Evolutionary conservation across 2,329 filamentous ascomycete species (phyloP).

Genomic region (Sclerotiophoma versabilis): DNA sequence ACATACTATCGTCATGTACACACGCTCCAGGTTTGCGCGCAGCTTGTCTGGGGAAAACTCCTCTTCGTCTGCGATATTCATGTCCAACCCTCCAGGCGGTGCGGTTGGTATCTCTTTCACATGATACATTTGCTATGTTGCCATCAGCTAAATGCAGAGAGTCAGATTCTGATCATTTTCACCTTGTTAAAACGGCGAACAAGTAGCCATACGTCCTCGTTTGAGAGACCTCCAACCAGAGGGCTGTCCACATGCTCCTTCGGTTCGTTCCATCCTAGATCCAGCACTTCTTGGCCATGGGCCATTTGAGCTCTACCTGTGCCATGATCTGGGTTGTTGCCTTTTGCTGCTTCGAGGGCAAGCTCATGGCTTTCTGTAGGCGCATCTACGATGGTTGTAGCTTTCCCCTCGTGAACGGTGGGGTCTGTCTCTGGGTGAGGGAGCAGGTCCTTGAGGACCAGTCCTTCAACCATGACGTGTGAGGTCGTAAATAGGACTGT

Average conservation of each 20-base stretch:
- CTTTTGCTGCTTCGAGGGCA: slow-evolving; percentile 50
- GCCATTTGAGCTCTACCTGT: slow-evolving; percentile 53
- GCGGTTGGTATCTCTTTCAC: slow-evolving; percentile 71
- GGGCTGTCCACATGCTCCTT: slow-evolving; percentile 63
- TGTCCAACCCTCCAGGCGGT: slow-evolving; percentile 73
- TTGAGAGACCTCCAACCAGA: slow-evolving; percentile 71
- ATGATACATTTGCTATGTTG: slow-evolving; percentile 66
- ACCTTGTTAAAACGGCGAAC: slow-evolving; percentile 78
- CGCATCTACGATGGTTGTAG: slow-evolving; percentile 48
- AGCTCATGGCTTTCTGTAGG: slow-evolving; percentile 58
- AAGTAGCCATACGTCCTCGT: slow-evolving; percentile 77
- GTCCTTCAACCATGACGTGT: slow-evolving; percentile 33
- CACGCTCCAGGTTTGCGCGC: slow-evolving; percentile 75
- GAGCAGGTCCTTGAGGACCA: slow-evolving; percentile 48
- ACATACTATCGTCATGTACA: slow-evolving; percentile 77
- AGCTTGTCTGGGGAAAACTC: slow-evolving; percentile 87
- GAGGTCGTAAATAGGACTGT: background rate
- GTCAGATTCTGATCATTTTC: slow-evolving; percentile 1
- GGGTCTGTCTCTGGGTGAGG: slow-evolving; percentile 45
- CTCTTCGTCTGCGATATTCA: slow-evolving; percentile 82
- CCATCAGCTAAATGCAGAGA: slow-evolving; percentile 27
- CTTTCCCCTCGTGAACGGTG: slow-evolving; percentile 35
- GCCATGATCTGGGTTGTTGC: slow-evolving; percentile 51
- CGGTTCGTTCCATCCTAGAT: slow-evolving; percentile 74
- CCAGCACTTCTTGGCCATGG: slow-evolving; percentile 62